These are phyloP conservation scores for Phytopythium oedochilum DNA, from an alignment of 352 stramenopile genomes.

Conservation along the genomic window DNA sequence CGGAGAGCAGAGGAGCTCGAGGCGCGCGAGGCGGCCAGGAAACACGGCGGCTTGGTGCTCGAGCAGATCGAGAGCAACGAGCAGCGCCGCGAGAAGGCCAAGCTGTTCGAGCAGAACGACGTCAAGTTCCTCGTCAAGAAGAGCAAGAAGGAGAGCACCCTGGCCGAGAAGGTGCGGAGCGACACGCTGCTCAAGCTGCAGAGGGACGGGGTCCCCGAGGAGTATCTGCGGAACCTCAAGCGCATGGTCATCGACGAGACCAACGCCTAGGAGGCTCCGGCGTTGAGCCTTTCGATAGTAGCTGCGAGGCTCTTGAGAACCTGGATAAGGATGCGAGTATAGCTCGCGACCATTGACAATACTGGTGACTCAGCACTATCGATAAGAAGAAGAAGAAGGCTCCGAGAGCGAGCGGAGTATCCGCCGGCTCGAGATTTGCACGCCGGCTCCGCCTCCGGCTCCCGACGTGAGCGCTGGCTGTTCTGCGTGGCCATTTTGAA, in stretches of 20 bases:
- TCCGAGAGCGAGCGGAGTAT: background rate
- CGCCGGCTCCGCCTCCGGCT: background rate
- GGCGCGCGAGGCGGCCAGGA: slow-evolving; percentile 20
- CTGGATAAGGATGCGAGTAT: too few relatives aligned
- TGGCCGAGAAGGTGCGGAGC: slow-evolving; percentile 68
- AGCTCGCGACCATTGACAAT: too few relatives aligned
- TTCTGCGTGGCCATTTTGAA: too few relatives aligned
- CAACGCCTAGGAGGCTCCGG: too few relatives aligned
- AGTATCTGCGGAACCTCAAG: slow-evolving; percentile 64
- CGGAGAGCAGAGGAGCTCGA: slow-evolving; percentile 15
- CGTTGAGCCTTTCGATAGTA: too few relatives aligned
- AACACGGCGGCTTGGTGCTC: slow-evolving; percentile 28
- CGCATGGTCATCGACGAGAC: slow-evolving; percentile 60
- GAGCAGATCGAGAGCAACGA: slow-evolving; percentile 65
- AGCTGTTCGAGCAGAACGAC: slow-evolving; percentile 65
- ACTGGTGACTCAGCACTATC: background rate
- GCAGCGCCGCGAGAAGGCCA: slow-evolving; percentile 43
- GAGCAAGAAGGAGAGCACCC: slow-evolving; percentile 58
- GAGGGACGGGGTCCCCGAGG: slow-evolving; percentile 58
- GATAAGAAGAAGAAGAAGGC: too few relatives aligned
- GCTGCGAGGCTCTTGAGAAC: too few relatives aligned
- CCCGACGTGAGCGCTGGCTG: too few relatives aligned
- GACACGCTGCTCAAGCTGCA: slow-evolving; percentile 57
- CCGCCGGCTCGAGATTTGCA: background rate
- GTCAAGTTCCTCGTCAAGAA: slow-evolving; percentile 73